Evolutionary conservation across 495 filamentous ascomycete species (phyloP).

Genomic region (Hypoxylon cercidicola): DNA sequence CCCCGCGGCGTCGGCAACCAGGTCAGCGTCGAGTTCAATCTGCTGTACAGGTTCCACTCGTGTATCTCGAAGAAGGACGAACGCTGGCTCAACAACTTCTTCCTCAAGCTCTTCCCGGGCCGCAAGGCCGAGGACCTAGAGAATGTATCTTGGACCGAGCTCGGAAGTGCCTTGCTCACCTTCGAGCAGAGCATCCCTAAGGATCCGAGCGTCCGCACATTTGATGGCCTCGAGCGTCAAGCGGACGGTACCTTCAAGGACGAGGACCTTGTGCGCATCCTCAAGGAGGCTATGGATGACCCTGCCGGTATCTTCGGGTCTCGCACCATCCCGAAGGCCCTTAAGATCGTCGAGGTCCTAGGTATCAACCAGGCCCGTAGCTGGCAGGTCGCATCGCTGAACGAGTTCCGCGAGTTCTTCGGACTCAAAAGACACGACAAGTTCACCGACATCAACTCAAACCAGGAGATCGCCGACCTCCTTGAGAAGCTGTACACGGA

Average conservation of each 20-base stretch:
- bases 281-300: conserved; percentile 69
- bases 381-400: conserved; percentile 81
- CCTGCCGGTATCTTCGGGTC: conserved; percentile 68
- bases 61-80: conserved; percentile 73
- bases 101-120: conserved; percentile 65
- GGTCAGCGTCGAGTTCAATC: conserved; percentile 80
- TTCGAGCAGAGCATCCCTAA: conserved; percentile 63
- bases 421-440: conserved; percentile 72
- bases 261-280: conserved; percentile 69
- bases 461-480: conserved; percentile 76
- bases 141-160: conserved; percentile 62
- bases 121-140: conserved; percentile 62
- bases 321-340: conserved; percentile 72
- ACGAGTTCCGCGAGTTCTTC: conserved; percentile 85
- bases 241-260: conserved; percentile 66
- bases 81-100: conserved; percentile 71
- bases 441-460: conserved; percentile 83
- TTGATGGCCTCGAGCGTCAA: conserved; percentile 68
- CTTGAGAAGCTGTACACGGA: conserved; percentile 81
- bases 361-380: conserved; percentile 81
- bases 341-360: conserved; percentile 77
- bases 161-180: conserved; percentile 59
- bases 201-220: conserved; percentile 68
- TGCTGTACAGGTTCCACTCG: conserved; percentile 79
- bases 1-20: conserved; percentile 78